Evolutionary conservation across 2,329 filamentous ascomycete genomes (phyloP), one percentile per base, ranked within the genome.

Genomic region (Lecanicillium sp.): DNA sequence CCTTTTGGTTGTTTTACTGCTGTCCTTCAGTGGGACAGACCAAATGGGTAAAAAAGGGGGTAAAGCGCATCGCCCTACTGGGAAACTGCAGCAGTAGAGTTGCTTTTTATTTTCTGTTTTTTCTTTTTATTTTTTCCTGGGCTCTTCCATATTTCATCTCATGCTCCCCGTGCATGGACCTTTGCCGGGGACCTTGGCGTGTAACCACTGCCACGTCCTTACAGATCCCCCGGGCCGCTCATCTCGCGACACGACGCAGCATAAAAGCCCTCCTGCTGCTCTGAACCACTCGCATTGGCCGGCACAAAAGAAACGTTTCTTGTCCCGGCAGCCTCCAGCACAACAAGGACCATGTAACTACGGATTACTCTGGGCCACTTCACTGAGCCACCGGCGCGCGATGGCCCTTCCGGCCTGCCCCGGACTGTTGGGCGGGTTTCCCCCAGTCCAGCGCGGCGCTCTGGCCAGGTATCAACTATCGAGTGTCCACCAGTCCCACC

Each of bases 1-100:
- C 30, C 43, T 39, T 46, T 46, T 46, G 33, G 35, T 39, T 29
- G 19, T 32, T 38, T 39, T 29, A 38, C 35, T 21, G 33, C 15
- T 33, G 20, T 36, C 5, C 30, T 29, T n/a, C 15, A 14, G 41
- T 33, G 41, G 41, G 20, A 44, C 40, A 17, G 8, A 15, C 39
- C 29, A 32, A 12, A 17, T 23, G 14, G 17, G 39, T 17, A 37
- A 44, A 44, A 37, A n/a, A n/a, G n/a, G 42, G 42, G 42, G 42
- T 23, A 21, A 37, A 41, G 29, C 27, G 17, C 19, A 24, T 41
- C 29, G 10, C 40, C 17, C 40, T 32, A n/a, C 42, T 37, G 23
- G 30, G 35, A 23, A 21, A 12, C 15, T 37, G 15, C 42, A 36
- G 20, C 36, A 36, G 30, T n/a, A 37, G 37, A 44, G 27, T 17